A percentile compares a stretch with the other conserved stretches of the same genome.
These are phyloP conservation scores for Beauveria scarabaeidicola DNA, from an alignment of 2,329 filamentous ascomycete genomes.

Conservation along the genomic window DNA sequence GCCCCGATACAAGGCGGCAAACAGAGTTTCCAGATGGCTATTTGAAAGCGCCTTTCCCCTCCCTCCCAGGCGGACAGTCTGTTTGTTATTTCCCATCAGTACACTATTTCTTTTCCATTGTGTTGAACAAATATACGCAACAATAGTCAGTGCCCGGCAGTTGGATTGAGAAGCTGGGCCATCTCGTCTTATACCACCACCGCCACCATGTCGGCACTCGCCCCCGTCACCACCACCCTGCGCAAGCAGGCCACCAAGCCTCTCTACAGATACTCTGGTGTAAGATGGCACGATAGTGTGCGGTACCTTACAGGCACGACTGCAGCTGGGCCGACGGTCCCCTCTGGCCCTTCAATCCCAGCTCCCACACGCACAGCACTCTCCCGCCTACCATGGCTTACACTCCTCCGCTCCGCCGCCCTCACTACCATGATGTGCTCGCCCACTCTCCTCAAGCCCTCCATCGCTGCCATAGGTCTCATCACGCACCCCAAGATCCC, in stretches of 20 bases:
- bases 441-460: slow-evolving; percentile 18
- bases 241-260: slow-evolving; percentile 5
- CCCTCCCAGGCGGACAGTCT: not conserved
- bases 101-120: not conserved
- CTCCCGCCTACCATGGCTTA: slow-evolving; percentile 16
- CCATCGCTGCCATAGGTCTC: slow-evolving; percentile 17
- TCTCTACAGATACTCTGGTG: slow-evolving; percentile 9
- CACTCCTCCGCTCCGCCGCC: slow-evolving; percentile 18
- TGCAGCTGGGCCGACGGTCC: not conserved
- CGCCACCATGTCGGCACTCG: slow-evolving; percentile 8
- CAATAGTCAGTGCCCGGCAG: not conserved
- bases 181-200: slow-evolving; percentile 3
- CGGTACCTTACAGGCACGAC: slow-evolving; percentile 9
- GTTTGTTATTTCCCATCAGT: not conserved
- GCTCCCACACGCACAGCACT: slow-evolving; percentile 10
- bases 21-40: slow-evolving; percentile 8
- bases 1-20: not conserved
- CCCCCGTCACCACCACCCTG: slow-evolving; percentile 1
- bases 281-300: slow-evolving; percentile 8
- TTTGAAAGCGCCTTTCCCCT: slow-evolving; percentile 7
- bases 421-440: slow-evolving; percentile 22
- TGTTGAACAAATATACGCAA: not conserved
- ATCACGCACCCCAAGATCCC: slow-evolving; percentile 24
- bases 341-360: not conserved
- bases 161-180: not conserved